Base-by-base conservation (phyloP, 1,139 yeast species). In the Yarrowia galli region DNA sequence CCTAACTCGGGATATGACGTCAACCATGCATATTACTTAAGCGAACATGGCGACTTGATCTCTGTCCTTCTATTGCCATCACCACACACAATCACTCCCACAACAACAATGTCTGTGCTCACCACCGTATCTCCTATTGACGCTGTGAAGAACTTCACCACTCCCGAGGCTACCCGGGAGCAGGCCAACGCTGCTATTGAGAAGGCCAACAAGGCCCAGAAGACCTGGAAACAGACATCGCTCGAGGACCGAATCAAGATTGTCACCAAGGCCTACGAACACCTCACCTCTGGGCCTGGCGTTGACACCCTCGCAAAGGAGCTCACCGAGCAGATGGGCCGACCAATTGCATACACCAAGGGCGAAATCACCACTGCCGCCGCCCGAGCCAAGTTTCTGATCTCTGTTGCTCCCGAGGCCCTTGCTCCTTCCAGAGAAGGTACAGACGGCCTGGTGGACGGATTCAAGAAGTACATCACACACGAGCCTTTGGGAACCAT, bases 401-500 rank as follows among this genome's bases (percentile, higher is more conserved):
- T 78, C 53, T 72, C 69, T 12, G 74, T 72, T 63, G 79, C 80
- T 18, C 79, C 77, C 65, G 74, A 73, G 67, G 80, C 79, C 0
- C 72, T 78, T 58, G 75, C 74, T 16, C 72, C 73, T 10, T 74
- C 71, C n/a, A 73, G 71, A 2, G 80, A 76, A 20, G 74, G 74
- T 36, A 75, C 76, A 38, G 70, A 70, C 32, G 72, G 71, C n/a
- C 68, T 71, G 10, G 71, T 69, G 22, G 71, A 73, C 32, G 71
- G 72, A 46, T 76, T 78, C 73, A 75, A 73, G 23, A 76, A 77
- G 68, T 90, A 86, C 79, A 82, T 88, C 32, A 78, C 83, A 67
- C 83, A 73, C 56, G 92, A 88, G 75, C 92, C 92, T 68, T 80
- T 86, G 71, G 96, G 96, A 73, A 93, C 89, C 60, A 87, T 91